Evolutionary conservation across 2,329 filamentous ascomycete species (phyloP), one percentile per base, ranked within the genome.

Genomic region (Fusarium sarcochroum): DNA sequence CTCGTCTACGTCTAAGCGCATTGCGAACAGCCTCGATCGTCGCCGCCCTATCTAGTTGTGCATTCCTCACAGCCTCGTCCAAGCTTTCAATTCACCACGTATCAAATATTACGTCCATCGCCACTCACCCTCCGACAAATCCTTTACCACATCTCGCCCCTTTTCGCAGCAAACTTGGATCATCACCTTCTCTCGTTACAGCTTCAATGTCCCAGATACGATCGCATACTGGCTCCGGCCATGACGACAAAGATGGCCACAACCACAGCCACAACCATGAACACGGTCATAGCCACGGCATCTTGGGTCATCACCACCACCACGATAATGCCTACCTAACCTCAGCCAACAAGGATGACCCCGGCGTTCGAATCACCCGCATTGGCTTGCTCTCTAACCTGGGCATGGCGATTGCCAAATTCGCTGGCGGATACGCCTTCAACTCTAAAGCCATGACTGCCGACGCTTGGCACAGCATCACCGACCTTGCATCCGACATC

Each of bases 401-500:
- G 53, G 90, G 90, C 76, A 98, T 99, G 94, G 96, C 95, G 49
- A 85, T 98, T 73, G 92, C 90, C 70, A 99, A 99, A 80, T 96
- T 95, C 41, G 84, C 94, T 27, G 96, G 96, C 60, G 96, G 96
- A 72, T 97, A 96, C 82, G 84, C 91, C 70, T 98, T 99, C 85
- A 94, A 98, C 80, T 98, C 94, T 44, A 94, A 98, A 81, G 91
- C 93, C 60, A 92, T 97, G 85, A 85, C 94, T 62, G 94, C 96
- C 76, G 96, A 99, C 79, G 96, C 93, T 57, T 95, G 97, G 83
- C 96, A 99, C 82, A 95, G 94, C 75, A 86, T 98, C 71, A 97
- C 95, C 48, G 96, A 99, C 80, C 88, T 99, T 58, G 93, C 97
- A 63, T 98, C 94, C 53, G 96, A 99, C 79, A 87, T 99, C 73